Percentiles rank a stretch among this genome's conserved stretches.
Conservation (phyloP, 192 early-diverging fungal species). For the Podila verticillata region DNA sequence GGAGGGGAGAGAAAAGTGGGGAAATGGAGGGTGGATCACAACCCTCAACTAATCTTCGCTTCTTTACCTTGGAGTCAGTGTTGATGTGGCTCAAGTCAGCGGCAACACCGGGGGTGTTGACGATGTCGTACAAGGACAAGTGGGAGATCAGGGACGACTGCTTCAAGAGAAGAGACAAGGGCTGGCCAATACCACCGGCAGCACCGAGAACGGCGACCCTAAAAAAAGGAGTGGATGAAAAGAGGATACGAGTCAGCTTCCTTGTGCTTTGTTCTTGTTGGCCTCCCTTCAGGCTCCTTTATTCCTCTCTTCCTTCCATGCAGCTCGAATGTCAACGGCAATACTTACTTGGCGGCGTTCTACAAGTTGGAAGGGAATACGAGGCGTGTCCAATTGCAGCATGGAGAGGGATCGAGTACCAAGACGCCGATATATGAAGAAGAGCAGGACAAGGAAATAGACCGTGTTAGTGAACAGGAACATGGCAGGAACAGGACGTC, state of each 20-base stretch:
- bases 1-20: no score
- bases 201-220: conserved; percentile 61
- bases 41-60: no score
- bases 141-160: conserved; percentile 82
- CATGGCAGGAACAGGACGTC: no score
- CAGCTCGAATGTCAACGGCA: no score
- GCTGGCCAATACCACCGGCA: conserved; percentile 89
- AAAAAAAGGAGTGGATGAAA: background rate
- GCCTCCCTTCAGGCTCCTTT: no score
- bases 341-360: conserved; percentile 32
- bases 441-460: background rate
- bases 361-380: conserved; percentile 10
- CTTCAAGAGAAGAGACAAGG: conserved; percentile 90
- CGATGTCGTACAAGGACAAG: conserved; percentile 91
- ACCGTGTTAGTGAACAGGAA: background rate
- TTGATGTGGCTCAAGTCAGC: conserved; percentile 91
- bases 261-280: no score
- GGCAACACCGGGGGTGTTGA: conserved; percentile 94
- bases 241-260: no score
- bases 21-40: no score
- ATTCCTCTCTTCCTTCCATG: no score
- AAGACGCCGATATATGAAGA: background rate
- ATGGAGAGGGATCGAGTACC: background rate
- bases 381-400: background rate
- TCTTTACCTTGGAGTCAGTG: conserved; percentile 72